Percentiles rank a stretch among this genome's conserved stretches.
Evolutionary conservation across 2,329 filamentous ascomycete species (phyloP).

Genomic region (Neonectria hederae): DNA sequence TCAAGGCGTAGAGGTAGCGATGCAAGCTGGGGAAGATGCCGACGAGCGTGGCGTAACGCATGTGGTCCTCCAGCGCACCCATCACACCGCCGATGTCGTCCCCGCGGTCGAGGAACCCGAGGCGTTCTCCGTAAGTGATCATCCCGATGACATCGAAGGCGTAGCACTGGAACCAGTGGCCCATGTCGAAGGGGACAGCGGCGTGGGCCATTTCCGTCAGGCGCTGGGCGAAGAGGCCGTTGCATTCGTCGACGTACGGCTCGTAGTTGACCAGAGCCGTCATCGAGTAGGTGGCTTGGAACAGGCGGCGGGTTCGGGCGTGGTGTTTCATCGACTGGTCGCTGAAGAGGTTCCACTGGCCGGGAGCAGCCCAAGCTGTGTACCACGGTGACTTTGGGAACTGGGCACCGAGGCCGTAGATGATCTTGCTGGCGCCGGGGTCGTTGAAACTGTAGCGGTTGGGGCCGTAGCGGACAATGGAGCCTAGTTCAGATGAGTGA

Average conservation of each 20-base stretch:
- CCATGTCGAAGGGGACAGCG: conserved; percentile 41
- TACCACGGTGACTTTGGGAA: conserved; percentile 50
- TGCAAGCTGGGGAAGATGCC: conserved; percentile 38
- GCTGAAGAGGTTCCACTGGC: conserved; percentile 42
- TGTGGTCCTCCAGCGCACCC: conserved; percentile 32
- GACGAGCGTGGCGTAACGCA: conserved; percentile 39
- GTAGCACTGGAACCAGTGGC: conserved; percentile 51
- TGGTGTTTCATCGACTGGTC: conserved; percentile 43
- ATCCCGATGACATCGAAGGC: conserved; percentile 52
- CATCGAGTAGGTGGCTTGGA: conserved; percentile 47
- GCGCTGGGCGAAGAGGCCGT: conserved; percentile 41
- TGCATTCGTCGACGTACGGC: conserved; percentile 46
- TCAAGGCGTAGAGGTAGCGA: conserved; percentile 24
- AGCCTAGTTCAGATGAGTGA: conserved; percentile 13
- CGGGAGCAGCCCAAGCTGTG: conserved; percentile 35
- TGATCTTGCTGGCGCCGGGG: conserved; percentile 49
- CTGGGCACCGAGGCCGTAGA: conserved; percentile 44
- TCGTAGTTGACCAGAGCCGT: conserved; percentile 47
- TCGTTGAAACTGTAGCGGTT: conserved; percentile 58
- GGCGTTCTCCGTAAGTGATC: conserved; percentile 47
- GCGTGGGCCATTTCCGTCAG: conserved; percentile 40
- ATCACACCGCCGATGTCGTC: conserved; percentile 46
- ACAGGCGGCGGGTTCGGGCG: conserved; percentile 39
- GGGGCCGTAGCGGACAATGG: conserved; percentile 58
- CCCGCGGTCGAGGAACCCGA: conserved; percentile 51